Evolutionary conservation across 495 filamentous ascomycete species (phyloP).

Genomic region (Aspergillus asperescens): DNA sequence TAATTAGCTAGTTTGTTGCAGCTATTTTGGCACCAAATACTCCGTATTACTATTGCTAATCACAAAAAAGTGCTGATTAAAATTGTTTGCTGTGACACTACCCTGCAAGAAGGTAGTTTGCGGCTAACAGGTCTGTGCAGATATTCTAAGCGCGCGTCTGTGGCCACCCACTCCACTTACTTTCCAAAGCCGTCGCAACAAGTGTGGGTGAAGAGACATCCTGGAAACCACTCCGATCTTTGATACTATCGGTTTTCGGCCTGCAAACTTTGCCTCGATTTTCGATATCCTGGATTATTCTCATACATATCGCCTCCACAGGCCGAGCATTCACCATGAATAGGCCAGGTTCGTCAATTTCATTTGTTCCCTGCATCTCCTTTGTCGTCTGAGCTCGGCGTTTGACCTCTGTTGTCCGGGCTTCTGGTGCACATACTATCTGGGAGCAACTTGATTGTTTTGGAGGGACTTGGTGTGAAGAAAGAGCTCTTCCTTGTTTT

Average conservation of each 20-base stretch:
- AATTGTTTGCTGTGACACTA: not conserved
- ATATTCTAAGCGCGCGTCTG: constrained; percentile 35
- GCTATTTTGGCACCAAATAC: no score
- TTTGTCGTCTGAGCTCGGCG: constrained; percentile 11
- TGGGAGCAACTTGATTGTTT: not conserved
- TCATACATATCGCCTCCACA: constrained; percentile 1
- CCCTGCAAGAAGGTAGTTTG: not conserved
- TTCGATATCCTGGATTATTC: not conserved
- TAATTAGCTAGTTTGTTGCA: no score
- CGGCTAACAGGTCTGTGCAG: constrained; percentile 25
- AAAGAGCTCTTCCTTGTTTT: not conserved
- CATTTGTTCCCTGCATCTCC: constrained; percentile 17
- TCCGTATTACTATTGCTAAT: no score
- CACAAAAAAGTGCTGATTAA: no score
- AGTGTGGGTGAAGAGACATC: constrained; percentile 26
- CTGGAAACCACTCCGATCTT: constrained; percentile 24
- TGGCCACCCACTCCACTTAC: constrained; percentile 31
- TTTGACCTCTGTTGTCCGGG: not conserved
- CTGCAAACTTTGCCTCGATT: constrained; percentile 12
- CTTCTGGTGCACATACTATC: constrained; percentile 3
- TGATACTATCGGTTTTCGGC: constrained; percentile 15
- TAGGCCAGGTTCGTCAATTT: constrained; percentile 40
- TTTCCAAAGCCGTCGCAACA: constrained; percentile 34
- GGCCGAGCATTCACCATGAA: constrained; percentile 28
- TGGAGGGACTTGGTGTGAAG: not conserved